A percentile compares a stretch with the other conserved stretches of the same genome.
Evolutionary conservation across 257 asterid species (phyloP).

Genomic region (Asclepias syriaca): DNA sequence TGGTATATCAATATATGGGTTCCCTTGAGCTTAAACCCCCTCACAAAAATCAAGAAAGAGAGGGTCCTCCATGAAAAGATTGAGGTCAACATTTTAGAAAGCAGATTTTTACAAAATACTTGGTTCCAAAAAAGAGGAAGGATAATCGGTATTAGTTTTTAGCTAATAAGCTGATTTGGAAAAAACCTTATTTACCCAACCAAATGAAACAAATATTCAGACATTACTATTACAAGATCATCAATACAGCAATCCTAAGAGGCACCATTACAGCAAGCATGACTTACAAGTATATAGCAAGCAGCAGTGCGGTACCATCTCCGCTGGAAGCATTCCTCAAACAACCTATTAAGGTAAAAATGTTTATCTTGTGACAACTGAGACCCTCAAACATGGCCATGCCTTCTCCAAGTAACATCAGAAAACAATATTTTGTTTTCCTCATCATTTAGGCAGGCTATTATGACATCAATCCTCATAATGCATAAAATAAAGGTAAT

Average conservation of each 20-base stretch:
- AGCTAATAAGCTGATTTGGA: not conserved
- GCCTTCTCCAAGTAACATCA: not conserved
- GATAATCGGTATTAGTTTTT: not conserved
- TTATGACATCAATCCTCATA: not conserved
- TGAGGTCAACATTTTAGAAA: not conserved
- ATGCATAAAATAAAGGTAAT: not conserved
- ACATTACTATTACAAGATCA: not conserved
- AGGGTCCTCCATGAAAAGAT: not conserved
- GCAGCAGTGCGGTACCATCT: constrained; percentile 61
- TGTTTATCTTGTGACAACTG: not conserved
- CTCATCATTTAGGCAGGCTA: not conserved
- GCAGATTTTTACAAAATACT: not conserved
- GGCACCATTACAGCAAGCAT: not conserved
- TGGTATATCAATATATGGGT: not conserved
- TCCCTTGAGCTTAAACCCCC: not conserved
- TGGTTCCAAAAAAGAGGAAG: not conserved
- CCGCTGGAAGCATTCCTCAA: constrained; percentile 49
- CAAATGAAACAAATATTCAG: not conserved
- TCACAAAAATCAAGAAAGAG: too few relatives aligned
- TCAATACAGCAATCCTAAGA: not conserved
- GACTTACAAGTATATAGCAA: constrained; percentile 49
- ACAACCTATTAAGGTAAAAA: constrained; percentile 30
- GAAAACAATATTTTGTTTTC: not conserved
- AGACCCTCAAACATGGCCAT: not conserved
- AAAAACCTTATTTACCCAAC: not conserved